Evolutionary conservation across 2,329 filamentous ascomycete species (phyloP).

Genomic region (Sporothrix brunneoviolacea): DNA sequence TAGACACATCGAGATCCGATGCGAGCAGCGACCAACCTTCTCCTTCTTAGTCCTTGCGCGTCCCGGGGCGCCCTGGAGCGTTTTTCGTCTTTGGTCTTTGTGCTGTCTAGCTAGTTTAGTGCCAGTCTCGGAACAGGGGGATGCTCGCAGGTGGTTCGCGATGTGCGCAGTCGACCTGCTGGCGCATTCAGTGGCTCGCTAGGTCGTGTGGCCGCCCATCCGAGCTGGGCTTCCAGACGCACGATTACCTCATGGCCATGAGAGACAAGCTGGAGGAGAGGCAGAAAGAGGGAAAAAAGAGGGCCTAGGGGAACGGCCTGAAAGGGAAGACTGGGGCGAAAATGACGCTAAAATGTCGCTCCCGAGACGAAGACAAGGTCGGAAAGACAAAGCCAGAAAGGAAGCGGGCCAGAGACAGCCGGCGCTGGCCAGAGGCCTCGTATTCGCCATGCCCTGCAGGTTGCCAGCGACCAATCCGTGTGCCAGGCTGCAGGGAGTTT

Average conservation of each 20-base stretch:
- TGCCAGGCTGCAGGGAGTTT: constrained; percentile 2
- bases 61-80: neutral
- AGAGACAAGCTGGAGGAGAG: neutral
- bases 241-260: constrained; percentile 12
- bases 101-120: too few relatives aligned
- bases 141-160: too few relatives aligned
- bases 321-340: too few relatives aligned
- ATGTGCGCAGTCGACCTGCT: too few relatives aligned
- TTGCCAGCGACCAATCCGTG: constrained; percentile 11
- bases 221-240: constrained; percentile 2
- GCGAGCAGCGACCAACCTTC: too few relatives aligned
- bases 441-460: constrained; percentile 12
- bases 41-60: too few relatives aligned
- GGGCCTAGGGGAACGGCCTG: neutral
- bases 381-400: neutral
- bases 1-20: too few relatives aligned
- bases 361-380: neutral
- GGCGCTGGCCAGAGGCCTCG: constrained; percentile 1
- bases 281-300: neutral
- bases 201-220: neutral
- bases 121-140: too few relatives aligned
- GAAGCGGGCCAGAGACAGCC: neutral
- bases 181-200: too few relatives aligned
- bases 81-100: neutral
- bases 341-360: too few relatives aligned